Conservation (phyloP, 2,329 filamentous ascomycete genomes). For the Sclerotinia glacialis region DNA sequence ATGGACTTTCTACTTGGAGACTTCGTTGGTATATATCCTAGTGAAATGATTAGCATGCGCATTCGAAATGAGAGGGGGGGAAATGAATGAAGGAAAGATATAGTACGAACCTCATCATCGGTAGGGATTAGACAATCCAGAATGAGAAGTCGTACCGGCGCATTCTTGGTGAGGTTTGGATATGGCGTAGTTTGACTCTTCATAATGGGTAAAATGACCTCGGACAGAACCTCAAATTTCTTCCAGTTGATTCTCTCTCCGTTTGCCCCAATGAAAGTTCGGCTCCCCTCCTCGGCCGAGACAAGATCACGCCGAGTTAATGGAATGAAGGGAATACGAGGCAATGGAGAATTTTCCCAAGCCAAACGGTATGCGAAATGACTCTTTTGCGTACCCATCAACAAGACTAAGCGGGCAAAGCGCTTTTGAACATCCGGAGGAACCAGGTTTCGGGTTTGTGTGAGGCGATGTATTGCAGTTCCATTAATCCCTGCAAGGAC, state of each 20-base stretch:
- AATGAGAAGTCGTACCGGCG: conserved; percentile 70
- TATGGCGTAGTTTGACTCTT: conserved; percentile 86
- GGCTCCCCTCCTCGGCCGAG: conserved; percentile 87
- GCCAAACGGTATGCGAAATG: conserved; percentile 95
- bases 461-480: conserved; percentile 78
- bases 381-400: conserved; percentile 91
- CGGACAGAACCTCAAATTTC: conserved; percentile 95
- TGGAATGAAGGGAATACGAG: conserved; percentile 90
- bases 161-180: conserved; percentile 65
- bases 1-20: conserved; percentile 54
- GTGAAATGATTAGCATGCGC: conserved; percentile 17
- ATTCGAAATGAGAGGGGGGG: neutral
- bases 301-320: conserved; percentile 87
- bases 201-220: conserved; percentile 87
- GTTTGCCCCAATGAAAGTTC: conserved; percentile 75
- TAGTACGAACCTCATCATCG: conserved; percentile 76
- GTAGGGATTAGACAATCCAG: conserved; percentile 77
- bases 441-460: conserved; percentile 75
- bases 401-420: conserved; percentile 81
- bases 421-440: conserved; percentile 70
- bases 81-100: neutral
- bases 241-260: conserved; percentile 89
- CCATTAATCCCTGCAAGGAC: conserved; percentile 90
- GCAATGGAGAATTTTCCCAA: conserved; percentile 90
- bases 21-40: conserved; percentile 65